These are phyloP conservation scores for Penicillium decumbens DNA, from an alignment of 2,329 filamentous ascomycete genomes.

Conservation along the genomic window DNA sequence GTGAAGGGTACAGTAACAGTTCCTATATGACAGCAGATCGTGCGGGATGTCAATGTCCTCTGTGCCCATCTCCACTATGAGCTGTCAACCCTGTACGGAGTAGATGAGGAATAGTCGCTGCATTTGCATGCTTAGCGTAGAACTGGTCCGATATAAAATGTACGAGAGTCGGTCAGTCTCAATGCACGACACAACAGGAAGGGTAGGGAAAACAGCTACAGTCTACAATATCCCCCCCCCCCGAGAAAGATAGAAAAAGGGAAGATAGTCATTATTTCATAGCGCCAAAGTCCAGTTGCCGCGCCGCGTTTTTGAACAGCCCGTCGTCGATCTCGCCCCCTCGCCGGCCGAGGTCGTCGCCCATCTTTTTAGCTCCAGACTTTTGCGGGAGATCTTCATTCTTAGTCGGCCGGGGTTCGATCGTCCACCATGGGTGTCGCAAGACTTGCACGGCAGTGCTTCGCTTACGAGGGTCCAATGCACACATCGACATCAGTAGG, in stretches of 20 bases:
- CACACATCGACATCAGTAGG: slow-evolving; percentile 77
- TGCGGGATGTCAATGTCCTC: slow-evolving; percentile 5
- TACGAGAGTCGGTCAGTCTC: background rate
- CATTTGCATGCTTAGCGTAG: background rate
- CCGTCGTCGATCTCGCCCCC: slow-evolving; percentile 66
- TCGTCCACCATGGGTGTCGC: slow-evolving; percentile 79
- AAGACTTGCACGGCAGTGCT: slow-evolving; percentile 74
- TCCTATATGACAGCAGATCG: slow-evolving; percentile 13
- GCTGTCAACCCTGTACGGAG: background rate
- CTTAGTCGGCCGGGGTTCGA: slow-evolving; percentile 74
- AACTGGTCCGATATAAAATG: background rate
- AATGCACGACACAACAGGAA: background rate
- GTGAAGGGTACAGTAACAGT: no score
- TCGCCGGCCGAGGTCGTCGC: slow-evolving; percentile 72
- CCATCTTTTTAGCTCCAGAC: slow-evolving; percentile 68
- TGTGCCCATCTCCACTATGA: background rate
- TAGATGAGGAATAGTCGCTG: background rate
- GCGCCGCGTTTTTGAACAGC: slow-evolving; percentile 66
- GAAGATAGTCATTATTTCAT: slow-evolving; percentile 18
- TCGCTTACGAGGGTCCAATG: slow-evolving; percentile 79
- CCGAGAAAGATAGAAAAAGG: no score
- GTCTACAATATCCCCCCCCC: no score
- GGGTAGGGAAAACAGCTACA: background rate
- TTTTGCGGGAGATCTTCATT: slow-evolving; percentile 79
- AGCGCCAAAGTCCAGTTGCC: slow-evolving; percentile 72